Base-by-base conservation (phyloP, 768 basidiomycete genomes). In the Saitozyma sp. region DNA sequence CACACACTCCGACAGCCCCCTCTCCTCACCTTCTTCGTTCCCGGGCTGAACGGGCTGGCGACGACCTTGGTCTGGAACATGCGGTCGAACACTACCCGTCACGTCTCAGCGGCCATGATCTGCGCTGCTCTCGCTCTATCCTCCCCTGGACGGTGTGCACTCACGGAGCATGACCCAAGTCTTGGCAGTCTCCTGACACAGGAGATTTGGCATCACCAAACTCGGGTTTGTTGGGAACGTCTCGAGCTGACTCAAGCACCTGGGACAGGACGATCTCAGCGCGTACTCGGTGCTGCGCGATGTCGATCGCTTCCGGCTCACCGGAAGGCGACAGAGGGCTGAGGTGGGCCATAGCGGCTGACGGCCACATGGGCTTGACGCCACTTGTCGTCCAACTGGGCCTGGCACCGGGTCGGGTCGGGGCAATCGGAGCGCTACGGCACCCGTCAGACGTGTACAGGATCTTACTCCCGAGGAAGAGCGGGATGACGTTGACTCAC, bases 341-440 rank as follows among this genome's bases (percentile, higher is more conserved):
- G 70, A 9, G 70, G 75, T 0, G 73, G 70, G 19, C 90, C 92
- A 78, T 92, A 93, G 49, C 92, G 86, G 77, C 91, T 91, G 8
- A 92, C 88, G 17, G 91, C 86, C 49, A 87, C 84, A 71, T 93
- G 93, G 0, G 91, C 92, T 71, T 91, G 90, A 48, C 86, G 83
- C 92, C 92, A 97, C 76, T 94, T 95, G 63, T 97, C 93, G 69
- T 95, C 92, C 8, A 96, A 83, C 6, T 90, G 80, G 11, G 88
- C 86, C 16, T 93, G 94, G 74, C 93, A 97, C 16, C 78, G 83
- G 0, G 83, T 50, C 7, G 91, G 80, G 65, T 97, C 93, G 9
- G 90, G 90, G 75, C 93, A 97, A 8, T 90, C 87, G 2, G 84
- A 75, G 63, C 91, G 91, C 92, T 94, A 37, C 29, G 71, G 14